Percentiles rank a stretch among this genome's conserved stretches.
Conservation (phyloP, 148 eudicot species). For the Oxyria digyna region DNA sequence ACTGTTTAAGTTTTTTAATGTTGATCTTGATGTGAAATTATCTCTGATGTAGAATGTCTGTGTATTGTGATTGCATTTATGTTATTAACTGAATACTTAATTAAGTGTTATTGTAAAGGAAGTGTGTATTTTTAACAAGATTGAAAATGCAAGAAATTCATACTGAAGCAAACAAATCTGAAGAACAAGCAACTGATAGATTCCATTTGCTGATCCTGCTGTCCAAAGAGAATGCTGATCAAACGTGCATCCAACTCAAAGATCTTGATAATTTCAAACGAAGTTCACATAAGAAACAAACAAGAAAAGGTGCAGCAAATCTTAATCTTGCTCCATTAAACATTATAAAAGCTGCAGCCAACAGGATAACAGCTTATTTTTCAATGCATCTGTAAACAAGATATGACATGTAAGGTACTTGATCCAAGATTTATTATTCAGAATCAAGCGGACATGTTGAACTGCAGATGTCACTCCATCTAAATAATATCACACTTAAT, state of each 20-base stretch:
- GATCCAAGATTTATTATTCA: not conserved
- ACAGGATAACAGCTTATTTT: too few relatives aligned
- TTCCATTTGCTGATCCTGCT: not conserved
- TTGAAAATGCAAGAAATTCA: not conserved
- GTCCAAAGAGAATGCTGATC: not conserved
- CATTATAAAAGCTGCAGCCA: not conserved
- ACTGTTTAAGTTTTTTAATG: not conserved
- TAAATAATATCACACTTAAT: not conserved
- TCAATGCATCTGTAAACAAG: not conserved
- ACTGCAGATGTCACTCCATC: not conserved
- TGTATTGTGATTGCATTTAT: constrained; percentile 1
- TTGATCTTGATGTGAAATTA: not conserved
- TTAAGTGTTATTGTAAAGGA: not conserved
- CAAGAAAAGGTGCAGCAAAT: not conserved
- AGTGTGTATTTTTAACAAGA: not conserved
- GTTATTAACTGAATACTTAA: not conserved
- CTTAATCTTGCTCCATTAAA: not conserved
- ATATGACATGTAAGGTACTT: not conserved
- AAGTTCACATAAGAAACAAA: not conserved
- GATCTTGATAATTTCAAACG: not conserved
- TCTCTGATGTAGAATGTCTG: not conserved
- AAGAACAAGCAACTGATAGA: not conserved
- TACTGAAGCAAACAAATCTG: not conserved
- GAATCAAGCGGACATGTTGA: not conserved
- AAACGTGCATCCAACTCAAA: not conserved